These are phyloP conservation scores for Daldinia childiae DNA, from an alignment of 495 filamentous ascomycete genomes.

Conservation along the genomic window DNA sequence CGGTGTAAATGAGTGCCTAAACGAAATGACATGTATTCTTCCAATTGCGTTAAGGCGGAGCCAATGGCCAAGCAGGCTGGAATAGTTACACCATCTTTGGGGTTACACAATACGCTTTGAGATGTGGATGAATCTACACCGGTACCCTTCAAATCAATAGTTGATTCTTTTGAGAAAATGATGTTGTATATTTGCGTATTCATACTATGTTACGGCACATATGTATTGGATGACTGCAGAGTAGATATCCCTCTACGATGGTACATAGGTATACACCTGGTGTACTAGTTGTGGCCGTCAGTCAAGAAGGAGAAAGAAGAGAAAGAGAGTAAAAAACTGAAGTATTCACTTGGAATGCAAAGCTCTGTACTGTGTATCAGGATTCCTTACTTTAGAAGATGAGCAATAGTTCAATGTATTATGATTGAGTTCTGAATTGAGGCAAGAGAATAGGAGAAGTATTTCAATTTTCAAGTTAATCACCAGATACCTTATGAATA, in stretches of 20 bases:
- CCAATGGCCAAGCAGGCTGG: background rate
- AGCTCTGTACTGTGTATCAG: background rate
- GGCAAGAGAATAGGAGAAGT: no score
- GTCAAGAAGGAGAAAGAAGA: background rate
- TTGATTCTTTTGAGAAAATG: background rate
- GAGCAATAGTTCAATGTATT: no score
- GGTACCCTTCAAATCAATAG: background rate
- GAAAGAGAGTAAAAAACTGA: background rate
- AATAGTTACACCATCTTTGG: background rate
- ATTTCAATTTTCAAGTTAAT: no score
- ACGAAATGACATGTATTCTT: background rate
- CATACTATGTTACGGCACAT: background rate
- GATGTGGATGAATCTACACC: background rate
- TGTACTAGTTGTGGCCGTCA: background rate
- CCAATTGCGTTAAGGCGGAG: background rate
- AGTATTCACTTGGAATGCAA: background rate
- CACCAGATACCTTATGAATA: no score
- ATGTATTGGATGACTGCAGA: background rate
- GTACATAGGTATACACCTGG: background rate
- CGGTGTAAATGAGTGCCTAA: background rate
- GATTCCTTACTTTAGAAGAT: background rate
- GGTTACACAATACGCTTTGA: background rate
- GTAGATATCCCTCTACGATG: no score
- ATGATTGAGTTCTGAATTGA: no score
- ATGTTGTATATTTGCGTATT: background rate